Evolutionary conservation across 2,329 filamentous ascomycete genomes (phyloP).

Genomic region (Hypoxylon sp.): DNA sequence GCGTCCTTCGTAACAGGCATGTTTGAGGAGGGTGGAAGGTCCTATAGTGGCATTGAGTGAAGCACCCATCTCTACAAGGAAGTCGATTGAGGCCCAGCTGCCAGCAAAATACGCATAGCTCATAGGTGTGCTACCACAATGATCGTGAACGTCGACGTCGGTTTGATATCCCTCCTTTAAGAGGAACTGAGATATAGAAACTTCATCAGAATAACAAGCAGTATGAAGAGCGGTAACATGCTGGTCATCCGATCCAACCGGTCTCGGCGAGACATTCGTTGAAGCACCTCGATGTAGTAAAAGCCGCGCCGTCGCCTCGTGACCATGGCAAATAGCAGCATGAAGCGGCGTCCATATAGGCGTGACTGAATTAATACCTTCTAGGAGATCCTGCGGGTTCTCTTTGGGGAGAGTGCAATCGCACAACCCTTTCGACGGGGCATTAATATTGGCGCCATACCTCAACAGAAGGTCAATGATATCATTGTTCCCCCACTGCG

Average conservation of each 20-base stretch:
- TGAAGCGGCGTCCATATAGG: conserved; percentile 47
- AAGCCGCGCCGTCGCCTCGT: conserved; percentile 41
- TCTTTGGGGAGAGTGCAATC: conserved; percentile 25
- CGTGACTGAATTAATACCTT: neutral
- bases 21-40: conserved; percentile 29
- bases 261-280: conserved; percentile 31
- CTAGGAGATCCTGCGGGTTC: neutral
- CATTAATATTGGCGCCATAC: conserved; percentile 44
- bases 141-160: conserved; percentile 40
- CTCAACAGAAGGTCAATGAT: conserved; percentile 43
- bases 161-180: conserved; percentile 41
- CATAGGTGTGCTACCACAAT: conserved; percentile 34
- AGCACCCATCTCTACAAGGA: conserved; percentile 42
- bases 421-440: conserved; percentile 42
- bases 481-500: conserved; percentile 39
- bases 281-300: conserved; percentile 46
- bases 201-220: conserved; percentile 32
- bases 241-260: neutral
- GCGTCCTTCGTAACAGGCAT: conserved; percentile 40
- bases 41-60: conserved; percentile 38
- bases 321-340: conserved; percentile 44
- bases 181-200: conserved; percentile 30
- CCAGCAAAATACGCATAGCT: conserved; percentile 42
- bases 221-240: conserved; percentile 46
- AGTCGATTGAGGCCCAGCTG: conserved; percentile 42